phyloP scores from a whole-genome alignment of 2,329 filamentous ascomycete genomes.

The Erysiphe neolycopersici region DNA sequence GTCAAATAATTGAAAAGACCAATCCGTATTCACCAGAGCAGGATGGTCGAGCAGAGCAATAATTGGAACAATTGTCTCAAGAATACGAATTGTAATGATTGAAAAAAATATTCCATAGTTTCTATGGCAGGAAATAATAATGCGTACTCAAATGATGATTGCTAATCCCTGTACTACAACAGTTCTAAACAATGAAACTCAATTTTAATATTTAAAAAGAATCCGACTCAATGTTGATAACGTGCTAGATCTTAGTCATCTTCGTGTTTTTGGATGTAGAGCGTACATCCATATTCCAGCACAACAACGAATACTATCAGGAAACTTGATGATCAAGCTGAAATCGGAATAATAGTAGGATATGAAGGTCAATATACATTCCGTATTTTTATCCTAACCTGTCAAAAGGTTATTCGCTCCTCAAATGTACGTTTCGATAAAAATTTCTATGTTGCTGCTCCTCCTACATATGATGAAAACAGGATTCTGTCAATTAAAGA shows the following conservation, averaged over 20 bases:
- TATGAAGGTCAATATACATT: neutral
- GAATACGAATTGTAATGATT: neutral
- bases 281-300: no score
- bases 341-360: no score
- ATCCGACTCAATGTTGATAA: no score
- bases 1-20: neutral
- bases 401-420: neutral
- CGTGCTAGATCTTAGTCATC: no score
- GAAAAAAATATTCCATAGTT: neutral
- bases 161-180: neutral
- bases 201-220: neutral
- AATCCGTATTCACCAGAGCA: neutral
- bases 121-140: neutral
- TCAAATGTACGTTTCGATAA: neutral
- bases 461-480: conserved; percentile 17
- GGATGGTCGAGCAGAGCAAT: neutral
- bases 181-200: neutral
- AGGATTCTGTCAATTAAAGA: conserved; percentile 9
- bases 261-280: no score
- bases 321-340: no score
- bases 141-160: neutral
- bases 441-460: neutral
- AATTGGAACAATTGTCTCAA: neutral
- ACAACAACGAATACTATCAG: no score
- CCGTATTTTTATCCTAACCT: neutral